phyloP scores from a whole-genome alignment of 768 basidiomycete species.

The Jaapia argillacea region DNA sequence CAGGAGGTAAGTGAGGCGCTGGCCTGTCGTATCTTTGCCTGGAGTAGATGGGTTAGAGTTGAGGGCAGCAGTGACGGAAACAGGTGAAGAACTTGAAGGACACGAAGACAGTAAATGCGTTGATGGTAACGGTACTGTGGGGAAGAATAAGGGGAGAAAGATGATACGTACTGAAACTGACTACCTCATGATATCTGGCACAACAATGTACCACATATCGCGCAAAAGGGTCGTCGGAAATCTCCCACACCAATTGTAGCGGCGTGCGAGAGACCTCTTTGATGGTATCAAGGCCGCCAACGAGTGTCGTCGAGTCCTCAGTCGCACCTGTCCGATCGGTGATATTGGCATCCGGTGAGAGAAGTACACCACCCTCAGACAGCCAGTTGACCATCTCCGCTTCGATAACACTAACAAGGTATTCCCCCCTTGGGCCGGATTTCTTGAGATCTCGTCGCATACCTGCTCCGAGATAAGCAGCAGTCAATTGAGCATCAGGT shows the following conservation, averaged over 20 bases:
- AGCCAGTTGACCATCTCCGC: constrained; percentile 56
- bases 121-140: no score
- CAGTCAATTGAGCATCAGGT: no score
- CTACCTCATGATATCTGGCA: constrained; percentile 68
- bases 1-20: constrained; percentile 69
- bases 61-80: no score
- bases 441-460: constrained; percentile 59
- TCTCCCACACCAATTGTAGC: constrained; percentile 63
- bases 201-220: constrained; percentile 79
- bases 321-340: constrained; percentile 12
- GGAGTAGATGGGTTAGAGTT: background rate
- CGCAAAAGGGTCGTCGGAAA: constrained; percentile 60
- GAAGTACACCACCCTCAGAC: constrained; percentile 39
- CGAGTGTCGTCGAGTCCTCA: constrained; percentile 29
- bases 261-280: constrained; percentile 60
- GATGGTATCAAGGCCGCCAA: constrained; percentile 45
- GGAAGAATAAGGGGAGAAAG: no score
- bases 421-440: constrained; percentile 47
- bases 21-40: constrained; percentile 48
- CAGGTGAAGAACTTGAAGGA: no score
- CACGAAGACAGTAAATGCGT: no score
- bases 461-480: no score
- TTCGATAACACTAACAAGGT: constrained; percentile 63
- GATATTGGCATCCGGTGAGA: constrained; percentile 35
- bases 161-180: constrained; percentile 66